Conservation (phyloP, 2,329 filamentous ascomycete genomes). For the Venturia nashicola region DNA sequence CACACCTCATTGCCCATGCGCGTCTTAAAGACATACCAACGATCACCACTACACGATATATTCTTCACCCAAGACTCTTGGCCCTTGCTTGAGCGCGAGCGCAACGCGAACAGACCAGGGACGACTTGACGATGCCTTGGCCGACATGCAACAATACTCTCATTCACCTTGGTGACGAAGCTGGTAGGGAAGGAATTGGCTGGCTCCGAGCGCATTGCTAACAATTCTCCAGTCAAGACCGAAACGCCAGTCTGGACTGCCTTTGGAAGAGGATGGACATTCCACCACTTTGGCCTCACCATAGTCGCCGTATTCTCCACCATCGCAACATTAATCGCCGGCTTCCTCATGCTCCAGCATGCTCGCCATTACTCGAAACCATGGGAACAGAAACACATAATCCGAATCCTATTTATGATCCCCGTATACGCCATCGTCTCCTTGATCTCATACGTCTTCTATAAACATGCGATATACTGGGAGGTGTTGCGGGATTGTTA, state of each 20-base stretch:
- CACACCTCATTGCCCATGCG: background rate
- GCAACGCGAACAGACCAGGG: background rate
- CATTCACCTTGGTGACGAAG: constrained; percentile 4
- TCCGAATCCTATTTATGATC: constrained; percentile 80
- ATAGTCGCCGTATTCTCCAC: constrained; percentile 41
- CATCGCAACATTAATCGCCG: constrained; percentile 37
- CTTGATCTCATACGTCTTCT: constrained; percentile 61
- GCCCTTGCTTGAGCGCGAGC: background rate
- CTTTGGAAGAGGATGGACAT: constrained; percentile 33
- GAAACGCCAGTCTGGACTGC: constrained; percentile 36
- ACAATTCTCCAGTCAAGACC: constrained; percentile 11
- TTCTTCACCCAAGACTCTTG: background rate
- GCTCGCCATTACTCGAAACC: constrained; percentile 48
- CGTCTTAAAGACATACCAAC: background rate
- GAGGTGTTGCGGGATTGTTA: constrained; percentile 74
- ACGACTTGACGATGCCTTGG: background rate
- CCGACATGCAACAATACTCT: constrained; percentile 7
- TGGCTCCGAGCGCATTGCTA: background rate
- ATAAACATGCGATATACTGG: constrained; percentile 69
- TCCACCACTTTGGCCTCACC: constrained; percentile 42
- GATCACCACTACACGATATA: background rate
- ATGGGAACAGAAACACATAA: constrained; percentile 55
- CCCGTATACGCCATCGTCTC: constrained; percentile 67
- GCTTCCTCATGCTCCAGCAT: constrained; percentile 44
- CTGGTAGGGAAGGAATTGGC: background rate